Evolutionary conservation across 1,284 basidiomycete genomes (phyloP), one percentile per base, ranked within the genome.

Genomic region (Ustilago nuda): DNA sequence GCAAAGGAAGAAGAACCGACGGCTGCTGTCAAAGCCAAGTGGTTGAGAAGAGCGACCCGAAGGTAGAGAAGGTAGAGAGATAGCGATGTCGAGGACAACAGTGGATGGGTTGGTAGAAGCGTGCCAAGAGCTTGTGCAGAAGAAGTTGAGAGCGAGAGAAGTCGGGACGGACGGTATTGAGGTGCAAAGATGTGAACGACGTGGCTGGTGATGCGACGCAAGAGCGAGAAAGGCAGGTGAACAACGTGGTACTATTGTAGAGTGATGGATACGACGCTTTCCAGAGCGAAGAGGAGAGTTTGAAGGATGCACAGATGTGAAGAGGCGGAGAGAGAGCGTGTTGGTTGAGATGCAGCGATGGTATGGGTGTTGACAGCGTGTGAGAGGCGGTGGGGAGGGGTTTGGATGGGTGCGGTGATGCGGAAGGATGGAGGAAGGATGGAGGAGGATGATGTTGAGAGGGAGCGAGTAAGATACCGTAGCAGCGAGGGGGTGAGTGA

Each of bases 191-290:
- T 50, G 15, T 50, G 11, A 32, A 45, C 43, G 23, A 45, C 51
- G 51, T 37, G 30, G 23, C 12, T 7, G 23, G 8, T 27, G 48
- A 50, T 53, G 15, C 32, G 35, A 53, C 37, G 51, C 35, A 53
- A 33, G 51, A 36, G 51, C 48, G 30, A 32, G n/a, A 32, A 50
- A 36, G 35, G 51, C 51, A 53, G 51, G 35, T 15, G 35, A 19
- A 35, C n/a, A 53, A 53, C 33, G 51, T 37, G 51, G 51, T 19
- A 53, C 35, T n/a, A 35, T 53, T 32, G 51, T 19, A 53, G 33
- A 50, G 30, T 32, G 48, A 50, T 53, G 36, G 4, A 30, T 4
- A 27, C 23, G 23, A 27, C 53, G 53, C 53, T 55, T 55, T 55
- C 53, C 53, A 32, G 36, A 55, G 37, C 53, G 52, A 54, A 7